phyloP scores from a whole-genome alignment of 306 rosid genomes.

The Vigna mungo region DNA sequence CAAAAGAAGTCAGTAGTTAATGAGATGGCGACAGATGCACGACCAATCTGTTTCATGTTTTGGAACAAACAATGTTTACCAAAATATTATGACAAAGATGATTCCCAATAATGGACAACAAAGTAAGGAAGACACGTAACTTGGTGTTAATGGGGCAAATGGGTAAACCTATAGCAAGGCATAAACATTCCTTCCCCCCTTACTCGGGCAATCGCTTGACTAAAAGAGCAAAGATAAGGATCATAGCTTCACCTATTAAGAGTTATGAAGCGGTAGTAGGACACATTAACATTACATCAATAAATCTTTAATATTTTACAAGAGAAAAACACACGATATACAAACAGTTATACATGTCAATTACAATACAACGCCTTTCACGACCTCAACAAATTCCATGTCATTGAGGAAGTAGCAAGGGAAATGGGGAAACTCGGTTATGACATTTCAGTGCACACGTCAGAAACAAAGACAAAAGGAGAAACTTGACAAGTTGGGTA shows the following conservation, averaged over 20 bases:
- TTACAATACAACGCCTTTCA: conserved; percentile 32
- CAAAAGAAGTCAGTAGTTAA: not conserved
- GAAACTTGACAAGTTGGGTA: conserved; percentile 14
- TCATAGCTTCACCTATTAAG: not conserved
- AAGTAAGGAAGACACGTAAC: not conserved
- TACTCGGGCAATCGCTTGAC: not conserved
- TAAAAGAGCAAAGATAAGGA: not conserved
- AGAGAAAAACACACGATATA: conserved; percentile 17
- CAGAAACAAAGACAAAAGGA: conserved; percentile 26
- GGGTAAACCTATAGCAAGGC: not conserved
- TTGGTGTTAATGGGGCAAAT: not conserved
- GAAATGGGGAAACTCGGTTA: conserved; percentile 31
- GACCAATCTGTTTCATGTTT: not conserved
- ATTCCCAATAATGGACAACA: not conserved
- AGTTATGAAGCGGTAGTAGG: not conserved
- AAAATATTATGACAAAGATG: not conserved
- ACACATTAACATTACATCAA: conserved; percentile 10
- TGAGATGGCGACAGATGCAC: not conserved
- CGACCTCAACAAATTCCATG: conserved; percentile 24
- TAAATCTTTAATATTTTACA: conserved; percentile 30
- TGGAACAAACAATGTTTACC: not conserved
- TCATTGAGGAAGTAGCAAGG: conserved; percentile 43
- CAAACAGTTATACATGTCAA: conserved; percentile 38
- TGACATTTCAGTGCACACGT: conserved; percentile 40
- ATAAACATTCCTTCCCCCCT: not conserved